These are phyloP conservation scores for Teratosphaeria zuluensis DNA, from an alignment of 2,329 filamentous ascomycete genomes.

Conservation along the genomic window DNA sequence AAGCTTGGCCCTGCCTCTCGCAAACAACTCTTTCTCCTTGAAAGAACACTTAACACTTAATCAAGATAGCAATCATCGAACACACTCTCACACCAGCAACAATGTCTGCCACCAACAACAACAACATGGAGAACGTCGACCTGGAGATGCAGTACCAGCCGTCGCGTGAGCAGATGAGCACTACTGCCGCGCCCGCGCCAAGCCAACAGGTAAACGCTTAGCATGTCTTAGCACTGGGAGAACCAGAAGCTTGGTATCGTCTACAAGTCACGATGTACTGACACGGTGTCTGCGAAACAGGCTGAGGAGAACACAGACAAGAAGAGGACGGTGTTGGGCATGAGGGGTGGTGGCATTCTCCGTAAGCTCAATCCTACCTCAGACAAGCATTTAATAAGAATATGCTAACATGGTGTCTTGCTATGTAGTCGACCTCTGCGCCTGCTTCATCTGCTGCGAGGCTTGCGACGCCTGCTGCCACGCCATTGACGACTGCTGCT, in stretches of 20 bases:
- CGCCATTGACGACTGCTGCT: constrained; percentile 21
- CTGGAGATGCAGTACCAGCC: constrained; percentile 18
- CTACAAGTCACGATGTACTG: neutral
- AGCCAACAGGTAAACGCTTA: neutral
- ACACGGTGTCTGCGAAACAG: constrained; percentile 1
- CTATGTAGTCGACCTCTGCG: constrained; percentile 17
- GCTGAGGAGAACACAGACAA: constrained; percentile 10
- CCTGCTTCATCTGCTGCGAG: constrained; percentile 24
- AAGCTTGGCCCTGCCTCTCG: neutral
- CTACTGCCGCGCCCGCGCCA: neutral
- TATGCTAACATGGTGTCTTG: constrained; percentile 2
- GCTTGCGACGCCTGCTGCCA: constrained; percentile 18
- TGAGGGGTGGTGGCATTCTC: constrained; percentile 20
- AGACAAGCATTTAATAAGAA: no score
- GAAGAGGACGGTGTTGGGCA: constrained; percentile 18
- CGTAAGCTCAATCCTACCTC: constrained; percentile 9
- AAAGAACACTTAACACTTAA: neutral
- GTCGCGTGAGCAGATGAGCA: constrained; percentile 6
- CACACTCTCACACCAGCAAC: neutral
- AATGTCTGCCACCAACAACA: neutral
- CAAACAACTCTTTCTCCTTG: neutral
- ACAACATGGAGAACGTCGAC: constrained; percentile 7
- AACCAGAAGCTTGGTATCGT: neutral
- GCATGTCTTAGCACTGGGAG: neutral
- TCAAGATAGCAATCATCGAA: neutral